Percentiles rank a stretch among this genome's conserved stretches.
Conservation (phyloP, 2,329 filamentous ascomycete genomes). For the Calonectria ilicicola region DNA sequence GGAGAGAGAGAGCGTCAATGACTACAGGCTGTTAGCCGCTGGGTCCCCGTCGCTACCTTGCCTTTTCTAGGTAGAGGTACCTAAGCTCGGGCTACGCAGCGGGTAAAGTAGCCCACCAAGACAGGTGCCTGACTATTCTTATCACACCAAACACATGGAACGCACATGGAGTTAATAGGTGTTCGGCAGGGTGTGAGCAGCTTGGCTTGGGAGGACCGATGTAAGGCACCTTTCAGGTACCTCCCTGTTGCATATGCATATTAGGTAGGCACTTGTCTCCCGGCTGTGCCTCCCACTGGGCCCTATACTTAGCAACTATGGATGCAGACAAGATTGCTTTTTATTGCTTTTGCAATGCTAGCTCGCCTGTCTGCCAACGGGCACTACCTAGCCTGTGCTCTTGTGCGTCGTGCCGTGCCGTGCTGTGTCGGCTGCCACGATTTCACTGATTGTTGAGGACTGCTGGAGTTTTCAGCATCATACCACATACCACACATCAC, state of each 20-base stretch:
- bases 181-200: background rate
- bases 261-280: constrained; percentile 5
- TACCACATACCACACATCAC: too few species aligned
- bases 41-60: background rate
- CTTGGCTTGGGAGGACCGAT: background rate
- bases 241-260: constrained; percentile 1
- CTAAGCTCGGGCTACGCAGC: constrained; percentile 6
- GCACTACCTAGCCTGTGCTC: background rate
- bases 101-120: constrained; percentile 11
- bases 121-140: constrained; percentile 17
- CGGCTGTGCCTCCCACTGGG: constrained; percentile 5
- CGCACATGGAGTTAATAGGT: constrained; percentile 4
- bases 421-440: background rate
- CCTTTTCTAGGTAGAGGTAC: constrained; percentile 4
- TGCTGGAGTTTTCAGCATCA: background rate
- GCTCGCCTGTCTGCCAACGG: background rate
- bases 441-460: background rate
- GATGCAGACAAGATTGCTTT: background rate
- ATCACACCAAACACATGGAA: background rate
- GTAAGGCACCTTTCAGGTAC: constrained; percentile 17
- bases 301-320: constrained; percentile 12
- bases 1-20: background rate
- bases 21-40: constrained; percentile 18
- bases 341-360: background rate
- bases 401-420: background rate